Evolutionary conservation across 139 green algal genomes (phyloP), one percentile per base, ranked within the genome.

Genomic region (Pleodorina starrii): DNA sequence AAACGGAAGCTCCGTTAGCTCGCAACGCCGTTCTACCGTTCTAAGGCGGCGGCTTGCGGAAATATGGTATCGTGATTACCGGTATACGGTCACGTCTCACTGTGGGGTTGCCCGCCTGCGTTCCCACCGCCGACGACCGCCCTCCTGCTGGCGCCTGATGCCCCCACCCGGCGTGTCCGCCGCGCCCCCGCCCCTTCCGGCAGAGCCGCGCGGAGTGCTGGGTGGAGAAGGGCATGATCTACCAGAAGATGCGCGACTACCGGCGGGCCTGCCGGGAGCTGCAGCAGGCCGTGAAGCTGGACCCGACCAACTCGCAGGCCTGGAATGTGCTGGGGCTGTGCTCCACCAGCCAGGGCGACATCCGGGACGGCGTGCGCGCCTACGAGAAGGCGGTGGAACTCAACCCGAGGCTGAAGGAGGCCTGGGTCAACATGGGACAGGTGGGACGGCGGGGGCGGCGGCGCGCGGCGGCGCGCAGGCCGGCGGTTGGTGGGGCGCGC

Each of bases 391-490:
- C 94, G 10, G 88, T 97, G 38, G 35, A 87, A 74, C 74, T 96
- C 38, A 90, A 94, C 51, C 92, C 93, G 6, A 48, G 93, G 63
- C 88, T 94, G 68, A 93, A 91, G 77, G 95, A 98, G 85, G 88
- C 92, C 32, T 96, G 94, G 93, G 87, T 97, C 59, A 97, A 98
- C 93, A 93, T 97, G 89, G 96, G 91, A n/a, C 93, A 96, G 88
- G 92, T 96, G 43, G n/a, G 84, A 10, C 17, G 27, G 40, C 63
- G 2, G 3, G n/a, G n/a, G n/a, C n/a, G n/a, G n/a, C n/a, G n/a
- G n/a, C n/a, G n/a, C n/a, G n/a, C n/a, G n/a, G n/a, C n/a, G n/a
- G n/a, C n/a, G n/a, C n/a, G n/a, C n/a, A n/a, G n/a, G n/a, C n/a
- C n/a, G n/a, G n/a, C n/a, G n/a, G n/a, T n/a, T n/a, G n/a, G n/a